Conservation (phyloP, 2,329 filamentous ascomycete species). For the Monilinia aucupariae region DNA sequence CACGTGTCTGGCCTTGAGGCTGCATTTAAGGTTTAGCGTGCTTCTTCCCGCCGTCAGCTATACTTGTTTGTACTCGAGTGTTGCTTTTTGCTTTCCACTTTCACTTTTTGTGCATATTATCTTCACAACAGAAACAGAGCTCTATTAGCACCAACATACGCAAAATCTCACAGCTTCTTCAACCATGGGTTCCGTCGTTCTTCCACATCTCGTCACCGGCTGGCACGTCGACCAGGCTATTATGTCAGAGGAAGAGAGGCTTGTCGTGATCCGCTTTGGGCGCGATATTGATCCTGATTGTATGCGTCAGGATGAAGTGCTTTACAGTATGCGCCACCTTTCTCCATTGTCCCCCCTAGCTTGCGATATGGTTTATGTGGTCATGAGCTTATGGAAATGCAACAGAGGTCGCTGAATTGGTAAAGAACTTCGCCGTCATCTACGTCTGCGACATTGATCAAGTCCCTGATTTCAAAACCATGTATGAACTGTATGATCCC, state of each 20-base stretch:
- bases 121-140: background rate
- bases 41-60: background rate
- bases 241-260: constrained; percentile 78
- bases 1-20: background rate
- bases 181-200: constrained; percentile 68
- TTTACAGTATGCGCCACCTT: constrained; percentile 56
- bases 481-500: constrained; percentile 89
- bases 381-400: background rate
- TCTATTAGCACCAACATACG: background rate
- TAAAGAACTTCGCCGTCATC: constrained; percentile 89
- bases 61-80: too few species aligned
- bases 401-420: constrained; percentile 71
- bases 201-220: constrained; percentile 83
- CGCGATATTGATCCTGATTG: constrained; percentile 77
- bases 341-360: background rate
- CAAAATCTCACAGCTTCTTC: background rate
- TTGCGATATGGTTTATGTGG: background rate
- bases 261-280: constrained; percentile 91
- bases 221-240: constrained; percentile 99
- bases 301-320: constrained; percentile 83
- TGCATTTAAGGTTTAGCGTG: background rate
- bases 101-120: background rate
- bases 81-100: too few species aligned
- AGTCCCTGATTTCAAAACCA: constrained; percentile 88
- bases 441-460: constrained; percentile 92